phyloP scores from a whole-genome alignment of 306 rosid species.

The Dalbergia oliveri region DNA sequence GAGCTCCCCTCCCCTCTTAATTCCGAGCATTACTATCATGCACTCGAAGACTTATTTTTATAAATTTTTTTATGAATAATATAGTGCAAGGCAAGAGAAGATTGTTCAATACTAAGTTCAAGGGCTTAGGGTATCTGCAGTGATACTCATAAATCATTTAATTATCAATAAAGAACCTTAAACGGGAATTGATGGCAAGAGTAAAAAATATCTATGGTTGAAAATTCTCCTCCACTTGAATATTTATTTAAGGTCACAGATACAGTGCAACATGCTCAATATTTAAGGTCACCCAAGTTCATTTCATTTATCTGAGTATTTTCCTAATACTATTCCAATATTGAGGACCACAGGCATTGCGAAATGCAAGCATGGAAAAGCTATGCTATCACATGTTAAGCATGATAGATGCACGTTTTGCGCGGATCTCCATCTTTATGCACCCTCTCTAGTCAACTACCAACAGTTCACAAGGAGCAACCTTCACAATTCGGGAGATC shows the following conservation, averaged over 20 bases:
- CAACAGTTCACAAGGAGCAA: conserved; percentile 4
- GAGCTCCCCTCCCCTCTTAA: no score
- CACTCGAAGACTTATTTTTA: no score
- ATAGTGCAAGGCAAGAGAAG: background rate
- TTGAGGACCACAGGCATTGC: conserved; percentile 23
- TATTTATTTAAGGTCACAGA: background rate
- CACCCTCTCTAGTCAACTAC: background rate
- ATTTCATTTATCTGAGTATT: conserved; percentile 2
- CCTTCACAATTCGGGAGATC: background rate
- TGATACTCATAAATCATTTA: no score
- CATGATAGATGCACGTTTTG: conserved; percentile 25
- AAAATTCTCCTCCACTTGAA: conserved; percentile 7
- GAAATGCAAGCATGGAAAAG: conserved; percentile 32
- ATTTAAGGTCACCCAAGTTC: background rate
- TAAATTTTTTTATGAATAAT: no score
- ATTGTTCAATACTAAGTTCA: background rate
- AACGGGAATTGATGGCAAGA: no score
- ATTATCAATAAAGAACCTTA: no score
- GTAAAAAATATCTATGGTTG: background rate
- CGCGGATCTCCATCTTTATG: background rate
- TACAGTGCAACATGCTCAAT: background rate
- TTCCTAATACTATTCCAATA: conserved; percentile 11
- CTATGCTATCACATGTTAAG: conserved; percentile 31
- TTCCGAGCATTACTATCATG: no score
- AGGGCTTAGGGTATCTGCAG: no score